A percentile compares a stretch with the other conserved stretches of the same genome.
Conservation (phyloP, 2,329 filamentous ascomycete genomes). For the Colletotrichum sp. region DNA sequence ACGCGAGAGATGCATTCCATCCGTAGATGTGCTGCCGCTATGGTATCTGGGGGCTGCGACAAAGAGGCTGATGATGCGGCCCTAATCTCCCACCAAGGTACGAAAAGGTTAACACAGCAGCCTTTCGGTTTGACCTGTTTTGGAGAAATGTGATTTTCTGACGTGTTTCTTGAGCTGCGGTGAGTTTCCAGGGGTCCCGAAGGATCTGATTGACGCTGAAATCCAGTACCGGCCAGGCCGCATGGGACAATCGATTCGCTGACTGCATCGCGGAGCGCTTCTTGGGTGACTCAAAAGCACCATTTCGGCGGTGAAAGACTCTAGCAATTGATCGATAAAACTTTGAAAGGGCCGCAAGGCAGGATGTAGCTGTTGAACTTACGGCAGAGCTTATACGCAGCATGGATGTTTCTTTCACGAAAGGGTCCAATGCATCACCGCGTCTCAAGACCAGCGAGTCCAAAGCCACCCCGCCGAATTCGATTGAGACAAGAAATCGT, state of each 20-base stretch:
- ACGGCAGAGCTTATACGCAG: neutral
- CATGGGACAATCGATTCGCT: neutral
- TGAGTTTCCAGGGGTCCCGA: neutral
- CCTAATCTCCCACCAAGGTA: no score
- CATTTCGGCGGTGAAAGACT: neutral
- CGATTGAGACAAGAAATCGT: neutral
- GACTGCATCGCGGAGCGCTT: neutral
- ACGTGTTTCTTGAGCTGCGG: neutral
- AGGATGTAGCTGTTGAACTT: neutral
- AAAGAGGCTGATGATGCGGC: no score
- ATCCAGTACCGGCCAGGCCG: neutral
- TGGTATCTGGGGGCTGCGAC: neutral
- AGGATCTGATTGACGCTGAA: neutral
- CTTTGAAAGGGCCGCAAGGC: neutral
- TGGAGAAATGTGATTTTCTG: accelerated
- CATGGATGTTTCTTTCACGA: neutral
- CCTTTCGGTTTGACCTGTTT: neutral
- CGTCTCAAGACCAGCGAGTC: neutral
- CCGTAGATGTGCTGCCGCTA: neutral
- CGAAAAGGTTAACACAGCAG: neutral
- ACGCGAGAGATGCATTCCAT: neutral
- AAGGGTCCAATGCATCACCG: neutral
- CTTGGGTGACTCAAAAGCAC: neutral
- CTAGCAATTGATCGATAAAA: neutral
- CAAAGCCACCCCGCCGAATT: neutral